Evolutionary conservation across 768 basidiomycete genomes (phyloP), one percentile per base, ranked within the genome.

Genomic region (Peribolospora baueri): DNA sequence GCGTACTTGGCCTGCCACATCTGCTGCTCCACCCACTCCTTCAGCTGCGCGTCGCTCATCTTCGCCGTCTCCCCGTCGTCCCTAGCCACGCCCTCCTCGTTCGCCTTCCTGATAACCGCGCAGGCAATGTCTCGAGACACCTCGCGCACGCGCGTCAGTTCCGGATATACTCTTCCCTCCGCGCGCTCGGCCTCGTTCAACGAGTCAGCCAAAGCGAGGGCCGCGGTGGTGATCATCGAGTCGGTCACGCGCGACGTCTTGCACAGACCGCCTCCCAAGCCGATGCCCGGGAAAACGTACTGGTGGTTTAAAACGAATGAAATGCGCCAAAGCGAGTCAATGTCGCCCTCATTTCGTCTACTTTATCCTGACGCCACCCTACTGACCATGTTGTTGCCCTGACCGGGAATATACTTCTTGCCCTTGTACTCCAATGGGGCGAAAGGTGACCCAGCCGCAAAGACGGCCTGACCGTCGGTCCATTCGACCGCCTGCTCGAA

Each of bases 371-470:
- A 40, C 41, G 36, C 11, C 40, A 38, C 42, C 4, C 36, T 14
- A 11, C 62, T 68, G 11, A 46, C 76, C 77, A 88, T 87, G 68
- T 91, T 95, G 67, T 91, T 93, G 38, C 87, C 87, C 68, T 93
- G 90, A 36, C 84, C 84, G 2, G 88, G 79, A 59, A 80, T 78
- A 60, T 80, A 69, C 42, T 60, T 72, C 53, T 69, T 70, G 40
- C 77, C 78, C 42, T 72, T 67, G 68, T 72, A 80, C 55, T 68
- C 62, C 59, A 79, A 72, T 49, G 74, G 71, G 10, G 76, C 74
- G 75, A 88, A 93, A 3, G 87, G 88, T 41, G 81, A 83, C 3
- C 87, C 88, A 46, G 78, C 80, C 0, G 90, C 87, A 64, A 87
- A 93, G n/a, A 71, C 58, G 53, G 67, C 69, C 13, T 51, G 57